phyloP scores from a whole-genome alignment of 306 rosid species.

The Gynostemma pentaphyllum region DNA sequence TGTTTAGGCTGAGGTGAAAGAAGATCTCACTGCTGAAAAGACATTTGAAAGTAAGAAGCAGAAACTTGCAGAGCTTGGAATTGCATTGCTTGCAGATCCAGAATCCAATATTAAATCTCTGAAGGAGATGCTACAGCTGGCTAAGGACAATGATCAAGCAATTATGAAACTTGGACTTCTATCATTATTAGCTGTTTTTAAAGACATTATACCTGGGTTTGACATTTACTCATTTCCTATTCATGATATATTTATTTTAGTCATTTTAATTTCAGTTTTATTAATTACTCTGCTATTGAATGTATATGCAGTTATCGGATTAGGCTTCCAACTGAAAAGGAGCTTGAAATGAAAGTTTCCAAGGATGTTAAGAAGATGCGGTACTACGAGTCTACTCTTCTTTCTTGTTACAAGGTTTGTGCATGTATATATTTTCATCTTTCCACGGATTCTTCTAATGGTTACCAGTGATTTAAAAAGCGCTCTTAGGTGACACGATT shows the following conservation, averaged over 20 bases:
- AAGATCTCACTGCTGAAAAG: slow-evolving; percentile 76
- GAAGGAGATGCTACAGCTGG: slow-evolving; percentile 68
- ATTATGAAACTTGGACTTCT: slow-evolving; percentile 80
- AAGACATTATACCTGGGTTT: slow-evolving; percentile 91
- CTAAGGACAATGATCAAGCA: slow-evolving; percentile 50
- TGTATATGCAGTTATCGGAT: slow-evolving; percentile 64
- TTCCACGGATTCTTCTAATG: not conserved
- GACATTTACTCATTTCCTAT: slow-evolving; percentile 10
- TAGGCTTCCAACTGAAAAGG: slow-evolving; percentile 95
- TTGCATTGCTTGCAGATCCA: slow-evolving; percentile 64
- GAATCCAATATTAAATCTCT: slow-evolving; percentile 71
- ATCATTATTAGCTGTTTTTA: slow-evolving; percentile 82
- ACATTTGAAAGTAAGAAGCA: slow-evolving; percentile 69
- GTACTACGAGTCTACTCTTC: slow-evolving; percentile 79
- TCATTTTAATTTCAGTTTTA: slow-evolving; percentile 1
- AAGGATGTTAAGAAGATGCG: slow-evolving; percentile 84
- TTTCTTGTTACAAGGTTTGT: slow-evolving; percentile 77
- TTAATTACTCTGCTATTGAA: slow-evolving; percentile 3
- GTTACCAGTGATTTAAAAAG: too few species aligned
- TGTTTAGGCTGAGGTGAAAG: slow-evolving; percentile 75
- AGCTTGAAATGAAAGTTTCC: slow-evolving; percentile 85
- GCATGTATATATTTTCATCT: slow-evolving; percentile 4
- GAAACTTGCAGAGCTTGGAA: slow-evolving; percentile 92
- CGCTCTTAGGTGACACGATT: too few species aligned
- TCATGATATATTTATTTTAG: not conserved